Evolutionary conservation across 345 rosid species (phyloP), one percentile per base, ranked within the genome.

Genomic region (Salix caprea): DNA sequence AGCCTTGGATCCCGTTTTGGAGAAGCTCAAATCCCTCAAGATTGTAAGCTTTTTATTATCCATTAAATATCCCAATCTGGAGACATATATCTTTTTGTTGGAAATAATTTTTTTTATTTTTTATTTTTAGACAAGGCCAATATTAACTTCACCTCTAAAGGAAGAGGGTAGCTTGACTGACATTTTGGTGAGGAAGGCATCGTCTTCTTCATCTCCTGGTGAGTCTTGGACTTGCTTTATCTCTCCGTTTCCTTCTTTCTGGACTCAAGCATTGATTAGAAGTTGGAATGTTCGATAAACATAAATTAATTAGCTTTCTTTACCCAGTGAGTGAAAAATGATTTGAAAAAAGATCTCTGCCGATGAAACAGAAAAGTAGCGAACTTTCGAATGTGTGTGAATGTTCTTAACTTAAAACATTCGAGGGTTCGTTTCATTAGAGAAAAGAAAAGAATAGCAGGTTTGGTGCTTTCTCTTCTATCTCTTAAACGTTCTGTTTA

Each of bases 81-180:
- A 23, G 42, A 39, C 15, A 6, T 6, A 23, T 15, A 37, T 67
- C 39, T 48, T 9, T 5, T 39, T 68, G 40, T 21, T 21, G 12
- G 4, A 23, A 21, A 60, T 34, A 50, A 23, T 73, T 65, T 11
- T 12, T 68, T 54, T n/a, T 24, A 42, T 56, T 26, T 40, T 65
- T 37, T 44, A 40, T 73, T 67, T 79, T 75, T 82, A 96, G 99
- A 80, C 94, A 65, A 80, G 82, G 65, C 99, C 98, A 50, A 90
- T 96, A 75, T 71, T 96, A 79, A 90, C 90, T 75, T 81, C 91
- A 2, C 85, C 85, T 69, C 97, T 89, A 18, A 68, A 85, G 58
- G 97, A 92, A 76, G 84, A 81, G 62, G 61, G 89, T 78, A 96
- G 97, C 92, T 86, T 96, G 90, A 91, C 97, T 67, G 99, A 96